Evolutionary conservation across 441 rosid genomes (phyloP), one percentile per base, ranked within the genome.

Genomic region (Cnidoscolus chayamansa): DNA sequence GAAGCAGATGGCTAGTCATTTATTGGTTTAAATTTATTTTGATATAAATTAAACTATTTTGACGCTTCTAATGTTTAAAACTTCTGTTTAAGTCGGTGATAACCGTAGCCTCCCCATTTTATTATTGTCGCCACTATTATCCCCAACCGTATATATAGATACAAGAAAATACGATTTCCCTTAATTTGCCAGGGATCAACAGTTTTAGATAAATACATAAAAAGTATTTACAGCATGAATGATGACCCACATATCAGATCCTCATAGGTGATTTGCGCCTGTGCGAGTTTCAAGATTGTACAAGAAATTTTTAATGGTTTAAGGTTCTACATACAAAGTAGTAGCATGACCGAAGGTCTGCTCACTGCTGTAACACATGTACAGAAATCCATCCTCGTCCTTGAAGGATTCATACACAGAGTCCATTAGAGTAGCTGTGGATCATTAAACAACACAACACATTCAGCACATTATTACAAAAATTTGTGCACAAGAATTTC

Each of bases 331-430:
- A 31, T 53, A 13, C 53, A 47, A 60, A 58, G 13, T 10, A 64
- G 56, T 37, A 40, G 65, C 70, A 43, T 58, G 81, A 73, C 97
- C 97, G 3, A 91, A 94, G 68, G 97, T 88, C 72, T 94, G 89
- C 86, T 94, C 97, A 63, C 90, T 87, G 88, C 97, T 91, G 83
- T 91, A 94, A 74, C 88, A 89, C 94, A 94, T 84, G 78, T 94
- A 94, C 53, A 91, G 85, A 75, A 90, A 94, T 15, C 98, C 98
- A 76, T 94, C 98, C 47, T 88, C 89, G 0, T 92, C 98, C 83
- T 88, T 92, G 85, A 69, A 90, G 55, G 92, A 78, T 76, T 90
- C 94, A 20, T 90, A 90, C 11, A 90, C 71, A 0, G 86, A 77
- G 25, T 86, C 87, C 92, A 94, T 80, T 17, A 86, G 68, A 76